Evolutionary conservation across 768 basidiomycete genomes (phyloP), one percentile per base, ranked within the genome.

Genomic region (Calocybe gangraenosa): DNA sequence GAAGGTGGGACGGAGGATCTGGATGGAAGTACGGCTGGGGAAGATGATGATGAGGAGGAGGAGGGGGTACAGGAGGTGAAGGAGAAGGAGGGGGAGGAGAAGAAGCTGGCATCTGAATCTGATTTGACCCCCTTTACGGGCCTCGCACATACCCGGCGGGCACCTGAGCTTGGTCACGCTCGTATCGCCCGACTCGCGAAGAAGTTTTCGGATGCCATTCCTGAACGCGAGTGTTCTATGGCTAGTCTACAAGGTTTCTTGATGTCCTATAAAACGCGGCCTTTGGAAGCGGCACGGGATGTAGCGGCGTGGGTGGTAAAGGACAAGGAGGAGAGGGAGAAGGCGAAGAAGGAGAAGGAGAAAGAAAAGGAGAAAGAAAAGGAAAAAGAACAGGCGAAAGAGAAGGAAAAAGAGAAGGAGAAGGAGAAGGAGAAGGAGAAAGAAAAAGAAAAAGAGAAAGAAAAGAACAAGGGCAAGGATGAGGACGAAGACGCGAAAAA

Each of bases 241-340:
- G 70, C 65, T 34, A 63, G 58, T 39, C 53, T 69, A 42, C 70
- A 69, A 53, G 67, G 60, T 3, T 69, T 76, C 56, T 57, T 87
- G 49, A 82, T 87, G 79, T 57, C 67, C 20, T 74, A 81, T 65
- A 82, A 84, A 60, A 69, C 61, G 5, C 62, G 73, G 8, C 82
- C 84, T 0, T 53, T 66, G 45, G 69, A 66, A 15, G 83, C 82
- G 6, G 70, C 72, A 5, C 55, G 57, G 3, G 63, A 60, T 1
- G 60, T 63, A 1, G 60, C 51, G 3, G 61, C 50, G 8, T 81
- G 78, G 74, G 65, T 79, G n/a, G 48, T 41, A 37, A 52, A 47
- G 39, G 53, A 54, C 44, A 35, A 42, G 35, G 40, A 46, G 41
- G 64, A 66, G 47, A 64, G 63, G 52, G 70, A 73, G 48, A 48